Conservation (phyloP, 805 yeast genomes). For the Novakomyces olei region DNA sequence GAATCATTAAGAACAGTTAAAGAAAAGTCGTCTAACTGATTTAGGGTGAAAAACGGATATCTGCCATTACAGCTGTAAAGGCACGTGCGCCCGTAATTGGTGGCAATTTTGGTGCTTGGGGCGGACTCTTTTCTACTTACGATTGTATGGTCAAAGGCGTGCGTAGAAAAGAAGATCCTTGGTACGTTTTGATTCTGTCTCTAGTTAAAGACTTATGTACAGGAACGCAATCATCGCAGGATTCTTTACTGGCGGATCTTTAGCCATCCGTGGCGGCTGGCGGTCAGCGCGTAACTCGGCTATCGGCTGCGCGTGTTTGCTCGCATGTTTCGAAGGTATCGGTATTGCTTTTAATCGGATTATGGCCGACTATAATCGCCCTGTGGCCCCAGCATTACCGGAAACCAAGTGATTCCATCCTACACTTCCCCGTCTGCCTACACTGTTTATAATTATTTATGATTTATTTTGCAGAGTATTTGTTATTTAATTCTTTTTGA, state of each 20-base stretch:
- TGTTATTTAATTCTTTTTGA: too few species aligned
- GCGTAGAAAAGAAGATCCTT: constrained; percentile 94
- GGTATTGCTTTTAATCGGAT: constrained; percentile 88
- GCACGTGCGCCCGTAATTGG: constrained; percentile 97
- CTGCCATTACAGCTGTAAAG: constrained; percentile 74
- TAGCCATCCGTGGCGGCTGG: constrained; percentile 98
- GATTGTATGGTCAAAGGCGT: constrained; percentile 91
- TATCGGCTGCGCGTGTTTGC: constrained; percentile 86
- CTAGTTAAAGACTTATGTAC: too few species aligned
- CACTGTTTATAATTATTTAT: too few species aligned
- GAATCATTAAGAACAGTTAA: too few species aligned
- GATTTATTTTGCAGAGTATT: too few species aligned
- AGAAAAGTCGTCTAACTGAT: neutral
- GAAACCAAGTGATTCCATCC: too few species aligned
- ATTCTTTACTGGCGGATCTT: constrained; percentile 90
- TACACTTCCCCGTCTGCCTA: too few species aligned
- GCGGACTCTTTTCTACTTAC: constrained; percentile 86
- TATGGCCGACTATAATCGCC: constrained; percentile 27
- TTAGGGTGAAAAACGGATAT: constrained; percentile 78
- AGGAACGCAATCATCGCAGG: constrained; percentile 97
- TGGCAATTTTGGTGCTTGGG: constrained; percentile 99
- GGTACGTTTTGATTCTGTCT: too few species aligned
- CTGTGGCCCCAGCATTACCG: constrained; percentile 4
- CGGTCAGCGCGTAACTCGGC: constrained; percentile 90
- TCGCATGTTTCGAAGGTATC: constrained; percentile 95